These are phyloP conservation scores for Candida dendrica DNA, from an alignment of 805 yeast species.

Conservation along the genomic window DNA sequence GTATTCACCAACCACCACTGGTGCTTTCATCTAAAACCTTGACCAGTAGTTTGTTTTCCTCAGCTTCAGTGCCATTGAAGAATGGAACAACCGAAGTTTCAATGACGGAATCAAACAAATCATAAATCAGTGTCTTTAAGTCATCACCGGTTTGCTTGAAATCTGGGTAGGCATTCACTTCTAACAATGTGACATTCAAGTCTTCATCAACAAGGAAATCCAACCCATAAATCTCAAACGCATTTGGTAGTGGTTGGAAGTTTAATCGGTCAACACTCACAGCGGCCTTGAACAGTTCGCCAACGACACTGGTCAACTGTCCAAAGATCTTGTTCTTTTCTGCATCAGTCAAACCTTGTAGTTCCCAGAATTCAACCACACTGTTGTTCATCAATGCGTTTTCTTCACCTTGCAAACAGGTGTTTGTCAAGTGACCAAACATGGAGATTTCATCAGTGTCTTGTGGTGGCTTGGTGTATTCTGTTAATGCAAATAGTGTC, in stretches of 20 bases:
- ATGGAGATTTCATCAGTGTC: slow-evolving; percentile 33
- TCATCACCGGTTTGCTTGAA: slow-evolving; percentile 90
- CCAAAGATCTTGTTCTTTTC: slow-evolving; percentile 35
- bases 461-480: slow-evolving; percentile 31
- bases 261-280: slow-evolving; percentile 72
- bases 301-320: slow-evolving; percentile 54
- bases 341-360: slow-evolving; percentile 34
- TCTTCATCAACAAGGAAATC: slow-evolving; percentile 72
- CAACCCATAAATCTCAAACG: slow-evolving; percentile 82
- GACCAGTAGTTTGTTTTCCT: slow-evolving; percentile 20
- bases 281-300: slow-evolving; percentile 78
- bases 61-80: slow-evolving; percentile 16
- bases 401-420: slow-evolving; percentile 70
- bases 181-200: slow-evolving; percentile 54
- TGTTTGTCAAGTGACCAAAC: slow-evolving; percentile 82
- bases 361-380: slow-evolving; percentile 61
- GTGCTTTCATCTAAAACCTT: slow-evolving; percentile 33
- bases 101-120: slow-evolving; percentile 54
- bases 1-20: slow-evolving; percentile 25
- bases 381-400: slow-evolving; percentile 27
- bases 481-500: slow-evolving; percentile 65
- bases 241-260: slow-evolving; percentile 74
- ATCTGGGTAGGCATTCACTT: slow-evolving; percentile 92
- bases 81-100: slow-evolving; percentile 43
- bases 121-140: slow-evolving; percentile 57